Evolutionary conservation across 2,329 filamentous ascomycete species (phyloP), one percentile per base, ranked within the genome.

Genomic region (Fusarium bulbicola): DNA sequence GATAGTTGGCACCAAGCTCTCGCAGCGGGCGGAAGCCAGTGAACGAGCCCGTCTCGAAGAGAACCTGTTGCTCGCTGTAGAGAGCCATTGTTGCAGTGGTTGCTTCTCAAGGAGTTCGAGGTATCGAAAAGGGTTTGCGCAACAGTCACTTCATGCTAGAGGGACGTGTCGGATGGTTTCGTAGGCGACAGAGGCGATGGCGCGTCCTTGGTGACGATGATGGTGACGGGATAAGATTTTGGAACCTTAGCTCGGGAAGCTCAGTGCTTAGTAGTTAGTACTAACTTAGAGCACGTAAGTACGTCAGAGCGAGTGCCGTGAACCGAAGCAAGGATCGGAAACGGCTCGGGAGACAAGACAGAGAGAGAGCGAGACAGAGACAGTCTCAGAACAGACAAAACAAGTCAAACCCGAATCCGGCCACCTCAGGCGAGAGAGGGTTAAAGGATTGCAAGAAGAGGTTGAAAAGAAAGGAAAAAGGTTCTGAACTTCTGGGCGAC

Each of bases 41-140:
- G 78, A 92, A 88, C 66, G 90, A 92, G 76, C 90, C 90, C 63
- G 89, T 88, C 77, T 84, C 84, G 77, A 85, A 82, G 67, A 89
- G 79, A 77, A 85, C 82, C 82, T 85, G 82, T 80, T 89, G 87
- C 72, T 79, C 74, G 68, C 66, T 67, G 74, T 78, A 76, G 63
- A 74, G 50, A 74, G 77, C 78, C 81, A 83, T 79, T 72, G 73
- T 74, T 53, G 53, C 54, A 47, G 59, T 32, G 32, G 43, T 59
- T 42, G 47, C 58, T 70, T 57, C 70, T 71, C 58, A 47, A 18
- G 9, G 43, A 59, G 42, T 57, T 59, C 54, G 45, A 60, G 52
- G 39, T 59, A 49, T 54, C 58, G 59, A 39, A 49, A 49, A n/a
- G 80, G 83, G 24, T 86, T 90, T 76, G 88, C 88, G 75, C 80